A percentile compares a stretch with the other conserved stretches of the same genome.
These are phyloP conservation scores for Potentilla sterilis DNA, from an alignment of 306 rosid species.

Conservation along the genomic window DNA sequence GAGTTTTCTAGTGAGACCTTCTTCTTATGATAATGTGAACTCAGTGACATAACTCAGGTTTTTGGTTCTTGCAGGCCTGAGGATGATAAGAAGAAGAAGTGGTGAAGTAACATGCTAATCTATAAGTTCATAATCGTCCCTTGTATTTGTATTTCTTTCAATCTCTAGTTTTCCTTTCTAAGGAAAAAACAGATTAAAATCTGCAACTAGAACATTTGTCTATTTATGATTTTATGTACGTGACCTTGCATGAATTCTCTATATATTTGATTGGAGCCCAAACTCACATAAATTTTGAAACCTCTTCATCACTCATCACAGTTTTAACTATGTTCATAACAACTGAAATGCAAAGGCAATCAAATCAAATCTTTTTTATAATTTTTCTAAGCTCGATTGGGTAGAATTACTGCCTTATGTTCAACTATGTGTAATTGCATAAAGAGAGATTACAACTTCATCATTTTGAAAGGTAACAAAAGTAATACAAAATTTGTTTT, in stretches of 20 bases:
- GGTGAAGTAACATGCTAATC: background rate
- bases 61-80: background rate
- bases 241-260: background rate
- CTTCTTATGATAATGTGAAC: background rate
- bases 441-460: no score
- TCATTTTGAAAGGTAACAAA: no score
- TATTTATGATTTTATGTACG: background rate
- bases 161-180: background rate
- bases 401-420: no score
- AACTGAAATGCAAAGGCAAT: background rate
- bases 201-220: background rate
- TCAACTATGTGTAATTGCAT: no score
- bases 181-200: no score
- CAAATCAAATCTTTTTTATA: background rate
- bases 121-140: no score
- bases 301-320: background rate
- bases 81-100: background rate
- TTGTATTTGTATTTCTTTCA: background rate
- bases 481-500: no score
- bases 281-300: no score
- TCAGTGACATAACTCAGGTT: background rate
- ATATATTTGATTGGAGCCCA: background rate
- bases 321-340: background rate
- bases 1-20: background rate
- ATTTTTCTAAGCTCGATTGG: background rate